These are phyloP conservation scores for Durio zibethinus DNA, from an alignment of 345 rosid species.

Conservation along the genomic window DNA sequence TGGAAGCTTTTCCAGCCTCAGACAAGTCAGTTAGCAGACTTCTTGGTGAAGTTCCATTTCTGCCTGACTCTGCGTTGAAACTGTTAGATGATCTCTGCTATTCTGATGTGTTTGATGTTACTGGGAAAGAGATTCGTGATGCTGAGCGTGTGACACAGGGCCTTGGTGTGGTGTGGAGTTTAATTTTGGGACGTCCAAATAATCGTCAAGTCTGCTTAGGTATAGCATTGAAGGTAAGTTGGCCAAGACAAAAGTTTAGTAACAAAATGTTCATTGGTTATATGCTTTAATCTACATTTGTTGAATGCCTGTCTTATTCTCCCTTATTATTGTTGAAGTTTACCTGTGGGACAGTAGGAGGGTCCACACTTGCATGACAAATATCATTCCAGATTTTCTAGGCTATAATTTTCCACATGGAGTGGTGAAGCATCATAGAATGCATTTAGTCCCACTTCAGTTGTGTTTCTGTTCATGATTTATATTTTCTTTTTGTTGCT, in stretches of 20 bases:
- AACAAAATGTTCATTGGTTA: not conserved
- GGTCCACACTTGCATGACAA: not conserved
- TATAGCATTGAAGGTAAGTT: conserved; percentile 77
- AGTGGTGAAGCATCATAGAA: not conserved
- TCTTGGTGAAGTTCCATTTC: conserved; percentile 84
- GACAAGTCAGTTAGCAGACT: conserved; percentile 94
- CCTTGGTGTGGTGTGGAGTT: conserved; percentile 95
- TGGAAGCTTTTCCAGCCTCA: conserved; percentile 81
- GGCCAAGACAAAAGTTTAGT: conserved; percentile 2
- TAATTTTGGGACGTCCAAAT: conserved; percentile 86
- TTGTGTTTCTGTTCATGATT: not conserved
- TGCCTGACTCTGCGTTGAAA: conserved; percentile 72
- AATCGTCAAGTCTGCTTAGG: conserved; percentile 77
- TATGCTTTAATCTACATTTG: not conserved
- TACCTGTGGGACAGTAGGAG: not conserved
- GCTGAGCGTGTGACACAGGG: conserved; percentile 94
- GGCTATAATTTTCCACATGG: not conserved
- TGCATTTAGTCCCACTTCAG: not conserved
- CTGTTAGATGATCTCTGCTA: conserved; percentile 77
- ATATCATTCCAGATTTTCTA: not conserved
- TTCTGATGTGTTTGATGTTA: conserved; percentile 52
- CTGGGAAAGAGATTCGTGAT: conserved; percentile 62
- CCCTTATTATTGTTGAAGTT: not conserved
- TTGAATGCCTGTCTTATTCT: not conserved
- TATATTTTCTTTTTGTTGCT: not conserved